Evolutionary conservation across 73 alveolate genomes (phyloP), one percentile per base, ranked within the genome.

Genomic region (Paramecium sonneborni): DNA sequence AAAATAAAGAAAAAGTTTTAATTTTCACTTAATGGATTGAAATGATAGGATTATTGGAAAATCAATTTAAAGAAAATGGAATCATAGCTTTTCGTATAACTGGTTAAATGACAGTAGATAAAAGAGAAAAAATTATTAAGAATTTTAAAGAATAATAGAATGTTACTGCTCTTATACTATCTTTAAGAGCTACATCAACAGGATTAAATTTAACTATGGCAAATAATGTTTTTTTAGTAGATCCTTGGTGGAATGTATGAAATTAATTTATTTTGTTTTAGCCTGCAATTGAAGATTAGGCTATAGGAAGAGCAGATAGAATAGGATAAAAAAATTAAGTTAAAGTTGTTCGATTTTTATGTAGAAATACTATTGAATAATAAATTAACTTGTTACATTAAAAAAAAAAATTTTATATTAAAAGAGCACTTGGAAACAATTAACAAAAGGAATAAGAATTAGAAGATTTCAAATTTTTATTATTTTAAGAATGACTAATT

Each of bases 241-340:
- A 88, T 88, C 94, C 94, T 21, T 88, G 94, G 94, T 88, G 94
- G 94, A 88, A 88, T 43, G 93, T 74, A 74, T 14, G 6, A 62
- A 11, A 23, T 23, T 6, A 5, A 57, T 57, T 0, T 3, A 0
- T 12, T 52, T 6, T 52, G 6, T 15, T 30, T 62, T 74, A 74
- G 87, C 90, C 89, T 11, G 94, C 94, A 2, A 41, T 88, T 56
- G 94, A 88, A 70, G 94, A 82, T 88, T 34, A 88, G 70, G 94
- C 94, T 5, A 82, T 88, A 14, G 94, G 87, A n/a, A 88, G 94
- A 88, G 76, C 76, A 10, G 74, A 88, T 44, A 88, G 94, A 88
- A 88, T 88, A 11, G 94, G 94, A 14, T 15, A 88, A 88, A 7
- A 39, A n/a, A 20, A 26, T 21, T 48, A 67, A 32, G 94, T 88